A percentile compares a stretch with the other conserved stretches of the same genome.
Evolutionary conservation across 257 asterid species (phyloP).

Genomic region (Solanum appendiculatum): DNA sequence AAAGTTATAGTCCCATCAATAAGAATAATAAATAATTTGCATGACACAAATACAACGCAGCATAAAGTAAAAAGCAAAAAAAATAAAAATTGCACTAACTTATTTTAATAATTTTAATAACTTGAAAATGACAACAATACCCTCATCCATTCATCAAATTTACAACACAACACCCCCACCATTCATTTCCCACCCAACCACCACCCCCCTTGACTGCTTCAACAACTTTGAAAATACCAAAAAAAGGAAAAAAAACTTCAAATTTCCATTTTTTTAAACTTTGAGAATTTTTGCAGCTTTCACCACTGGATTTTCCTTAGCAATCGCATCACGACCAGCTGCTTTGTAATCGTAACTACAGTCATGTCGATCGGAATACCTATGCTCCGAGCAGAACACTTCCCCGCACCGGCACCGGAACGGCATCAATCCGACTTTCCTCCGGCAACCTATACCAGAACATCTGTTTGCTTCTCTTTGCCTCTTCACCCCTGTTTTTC

Average conservation of each 20-base stretch:
- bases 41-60: not conserved
- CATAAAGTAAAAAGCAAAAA: not conserved
- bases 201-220: not conserved
- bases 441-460: slow-evolving; percentile 49
- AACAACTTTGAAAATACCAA: not conserved
- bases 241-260: not conserved
- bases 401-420: slow-evolving; percentile 82
- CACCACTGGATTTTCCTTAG: slow-evolving; percentile 76
- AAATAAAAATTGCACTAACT: not conserved
- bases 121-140: slow-evolving; percentile 1
- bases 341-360: slow-evolving; percentile 76
- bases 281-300: slow-evolving; percentile 67
- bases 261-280: slow-evolving; percentile 36
- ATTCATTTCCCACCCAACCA: not conserved
- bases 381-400: slow-evolving; percentile 62
- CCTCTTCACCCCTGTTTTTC: not conserved
- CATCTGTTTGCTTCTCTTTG: slow-evolving; percentile 56
- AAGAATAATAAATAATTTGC: not conserved
- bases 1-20: not conserved
- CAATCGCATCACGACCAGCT: slow-evolving; percentile 66
- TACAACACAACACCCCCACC: not conserved
- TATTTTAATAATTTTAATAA: not conserved
- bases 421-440: slow-evolving; percentile 73
- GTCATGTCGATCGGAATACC: slow-evolving; percentile 83
- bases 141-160: not conserved